Conservation (phyloP, 768 basidiomycete species). For the Xerocomus spinulosus region DNA sequence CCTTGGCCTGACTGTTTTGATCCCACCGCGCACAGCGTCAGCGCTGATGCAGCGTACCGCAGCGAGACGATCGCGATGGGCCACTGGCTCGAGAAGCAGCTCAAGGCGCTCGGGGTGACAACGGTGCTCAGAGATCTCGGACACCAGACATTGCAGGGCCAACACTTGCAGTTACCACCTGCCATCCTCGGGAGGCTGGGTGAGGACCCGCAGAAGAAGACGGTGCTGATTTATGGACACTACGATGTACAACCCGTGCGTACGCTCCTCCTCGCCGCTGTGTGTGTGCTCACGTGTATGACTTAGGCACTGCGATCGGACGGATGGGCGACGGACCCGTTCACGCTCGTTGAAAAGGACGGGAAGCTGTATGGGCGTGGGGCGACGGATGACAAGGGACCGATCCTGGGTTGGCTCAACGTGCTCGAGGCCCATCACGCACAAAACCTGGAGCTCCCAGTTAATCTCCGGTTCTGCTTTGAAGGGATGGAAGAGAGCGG, state of each 20-base stretch:
- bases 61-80: slow-evolving; percentile 84
- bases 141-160: slow-evolving; percentile 64
- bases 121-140: slow-evolving; percentile 76
- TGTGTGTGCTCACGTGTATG: neutral
- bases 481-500: slow-evolving; percentile 98
- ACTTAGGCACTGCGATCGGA: slow-evolving; percentile 48
- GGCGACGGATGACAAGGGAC: slow-evolving; percentile 88
- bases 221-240: slow-evolving; percentile 89
- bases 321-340: slow-evolving; percentile 88
- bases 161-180: slow-evolving; percentile 73
- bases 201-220: slow-evolving; percentile 85
- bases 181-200: slow-evolving; percentile 81
- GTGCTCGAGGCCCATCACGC: slow-evolving; percentile 79
- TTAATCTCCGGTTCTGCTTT: slow-evolving; percentile 88
- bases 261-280: neutral
- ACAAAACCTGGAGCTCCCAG: slow-evolving; percentile 66
- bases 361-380: slow-evolving; percentile 80
- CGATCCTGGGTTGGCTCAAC: slow-evolving; percentile 84
- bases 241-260: slow-evolving; percentile 91
- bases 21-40: slow-evolving; percentile 43
- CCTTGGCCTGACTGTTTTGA: neutral
- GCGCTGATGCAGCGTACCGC: slow-evolving; percentile 66
- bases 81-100: slow-evolving; percentile 68
- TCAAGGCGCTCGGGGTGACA: slow-evolving; percentile 73
- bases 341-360: slow-evolving; percentile 54